Evolutionary conservation across 345 rosid genomes (phyloP).

Genomic region (Ceriops tagal): DNA sequence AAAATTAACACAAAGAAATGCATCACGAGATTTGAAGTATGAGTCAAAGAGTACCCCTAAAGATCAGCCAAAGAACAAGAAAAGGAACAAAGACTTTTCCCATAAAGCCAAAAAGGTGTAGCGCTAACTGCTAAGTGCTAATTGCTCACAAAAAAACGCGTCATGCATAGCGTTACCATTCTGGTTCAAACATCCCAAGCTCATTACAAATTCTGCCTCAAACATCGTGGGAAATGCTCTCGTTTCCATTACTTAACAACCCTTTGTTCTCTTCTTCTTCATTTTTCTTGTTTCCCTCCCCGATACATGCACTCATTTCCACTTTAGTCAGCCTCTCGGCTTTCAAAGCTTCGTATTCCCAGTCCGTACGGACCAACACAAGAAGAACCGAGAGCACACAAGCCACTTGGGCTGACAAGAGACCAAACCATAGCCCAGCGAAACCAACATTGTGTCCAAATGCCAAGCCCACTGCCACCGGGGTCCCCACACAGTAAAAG

Average conservation of each 20-base stretch:
- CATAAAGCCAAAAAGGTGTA: slow-evolving; percentile 2
- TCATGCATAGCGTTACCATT: no score
- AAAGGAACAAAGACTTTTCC: background rate
- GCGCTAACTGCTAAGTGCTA: no score
- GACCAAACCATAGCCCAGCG: slow-evolving; percentile 88
- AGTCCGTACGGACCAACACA: slow-evolving; percentile 61
- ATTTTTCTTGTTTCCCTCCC: background rate
- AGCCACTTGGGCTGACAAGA: slow-evolving; percentile 82
- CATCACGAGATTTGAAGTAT: background rate
- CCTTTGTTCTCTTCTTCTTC: slow-evolving; percentile 12
- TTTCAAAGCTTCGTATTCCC: slow-evolving; percentile 79
- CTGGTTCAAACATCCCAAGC: background rate
- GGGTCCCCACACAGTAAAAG: slow-evolving; percentile 91
- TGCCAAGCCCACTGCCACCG: slow-evolving; percentile 84
- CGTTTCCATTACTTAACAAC: slow-evolving; percentile 17
- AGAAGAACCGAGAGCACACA: slow-evolving; percentile 65
- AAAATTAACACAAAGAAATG: background rate
- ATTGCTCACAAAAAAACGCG: no score
- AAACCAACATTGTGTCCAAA: slow-evolving; percentile 72
- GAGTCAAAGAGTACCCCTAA: slow-evolving; percentile 6
- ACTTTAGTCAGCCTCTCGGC: slow-evolving; percentile 56
- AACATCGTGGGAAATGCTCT: background rate
- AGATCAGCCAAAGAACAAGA: slow-evolving; percentile 14
- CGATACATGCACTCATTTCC: slow-evolving; percentile 34
- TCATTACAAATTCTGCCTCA: background rate